phyloP scores from a whole-genome alignment of 202 grass and related monocot genomes.

The Panicum hallii region DNA sequence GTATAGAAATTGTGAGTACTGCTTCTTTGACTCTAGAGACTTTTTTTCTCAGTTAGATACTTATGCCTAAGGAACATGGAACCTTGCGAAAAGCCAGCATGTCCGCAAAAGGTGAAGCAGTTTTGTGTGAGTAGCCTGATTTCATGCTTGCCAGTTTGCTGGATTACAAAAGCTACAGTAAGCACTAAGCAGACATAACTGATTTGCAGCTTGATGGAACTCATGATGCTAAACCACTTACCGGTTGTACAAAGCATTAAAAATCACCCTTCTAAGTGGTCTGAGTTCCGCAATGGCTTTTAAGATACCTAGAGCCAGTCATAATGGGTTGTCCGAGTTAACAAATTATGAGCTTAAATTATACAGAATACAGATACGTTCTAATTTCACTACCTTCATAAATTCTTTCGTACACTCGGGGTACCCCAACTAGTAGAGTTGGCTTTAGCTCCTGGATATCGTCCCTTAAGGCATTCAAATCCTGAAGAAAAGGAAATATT shows the following conservation, averaged over 20 bases:
- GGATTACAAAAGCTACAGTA: slow-evolving; percentile 47
- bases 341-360: slow-evolving; percentile 12
- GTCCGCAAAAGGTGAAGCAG: slow-evolving; percentile 90
- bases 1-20: slow-evolving; percentile 34
- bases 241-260: slow-evolving; percentile 94
- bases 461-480: slow-evolving; percentile 85
- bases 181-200: slow-evolving; percentile 37
- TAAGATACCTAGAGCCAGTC: slow-evolving; percentile 72
- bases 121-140: slow-evolving; percentile 83
- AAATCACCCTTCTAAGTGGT: slow-evolving; percentile 90
- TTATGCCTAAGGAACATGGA: slow-evolving; percentile 23
- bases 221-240: slow-evolving; percentile 55
- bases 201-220: slow-evolving; percentile 30
- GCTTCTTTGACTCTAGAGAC: background rate
- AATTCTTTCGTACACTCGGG: slow-evolving; percentile 92
- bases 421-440: slow-evolving; percentile 92
- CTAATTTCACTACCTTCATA: slow-evolving; percentile 78
- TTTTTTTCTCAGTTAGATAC: slow-evolving; percentile 33
- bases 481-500: slow-evolving; percentile 51
- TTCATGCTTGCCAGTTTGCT: slow-evolving; percentile 90
- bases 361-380: slow-evolving; percentile 25
- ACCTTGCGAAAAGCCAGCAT: slow-evolving; percentile 95
- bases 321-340: slow-evolving; percentile 33
- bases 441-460: slow-evolving; percentile 88
- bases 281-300: slow-evolving; percentile 85